Evolutionary conservation across 2,329 filamentous ascomycete genomes (phyloP), one percentile per base, ranked within the genome.

Genomic region (Aschersonia sp.): DNA sequence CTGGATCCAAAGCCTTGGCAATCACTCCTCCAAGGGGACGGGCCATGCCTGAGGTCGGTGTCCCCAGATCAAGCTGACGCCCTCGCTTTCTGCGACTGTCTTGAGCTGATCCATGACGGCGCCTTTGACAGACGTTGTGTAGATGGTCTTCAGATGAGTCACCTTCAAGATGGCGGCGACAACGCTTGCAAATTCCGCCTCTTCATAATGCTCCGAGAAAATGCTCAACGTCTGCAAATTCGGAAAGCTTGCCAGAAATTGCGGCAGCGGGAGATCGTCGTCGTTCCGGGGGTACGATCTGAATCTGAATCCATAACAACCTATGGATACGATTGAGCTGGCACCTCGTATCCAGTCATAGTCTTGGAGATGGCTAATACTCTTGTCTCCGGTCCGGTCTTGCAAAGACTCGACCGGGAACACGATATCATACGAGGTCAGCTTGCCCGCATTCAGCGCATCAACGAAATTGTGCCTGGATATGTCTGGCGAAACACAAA

Each of bases 271-370:
- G 12, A 61, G 42, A 8, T 65, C 58, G 0, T 57, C 50, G 8
- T 62, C 55, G 12, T 53, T 55, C 22, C 47, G 51, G 4, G 61
- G 58, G n/a, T 57, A 56, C 4, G 50, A 45, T 43, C 52, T 54
- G 50, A 68, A 66, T 32, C 56, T 53, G 44, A 68, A 67, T 32
- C 60, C 49, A 41, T 58, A 63, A 31, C 68, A 43, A 4, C 62
- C 62, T 2, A 69, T 55, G 35, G 55, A 58, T 40, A 51, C 58
- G 31, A 69, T 62, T 2, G 56, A 61, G 22, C 53, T 41, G 2
- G 58, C 54, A 37, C 65, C 65, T 11, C 58, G 54, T 2, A 69
- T 54, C 65, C 66, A 69, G 6, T 50, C 51, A 48, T 63, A 61
- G 2, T 54, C 52, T 12, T 54, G 45, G 10, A 68, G 52, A 47